A percentile compares a stretch with the other conserved stretches of the same genome.
phyloP scores from a whole-genome alignment of 169 alveolate genomes.

The Plasmodium billcollinsi region DNA sequence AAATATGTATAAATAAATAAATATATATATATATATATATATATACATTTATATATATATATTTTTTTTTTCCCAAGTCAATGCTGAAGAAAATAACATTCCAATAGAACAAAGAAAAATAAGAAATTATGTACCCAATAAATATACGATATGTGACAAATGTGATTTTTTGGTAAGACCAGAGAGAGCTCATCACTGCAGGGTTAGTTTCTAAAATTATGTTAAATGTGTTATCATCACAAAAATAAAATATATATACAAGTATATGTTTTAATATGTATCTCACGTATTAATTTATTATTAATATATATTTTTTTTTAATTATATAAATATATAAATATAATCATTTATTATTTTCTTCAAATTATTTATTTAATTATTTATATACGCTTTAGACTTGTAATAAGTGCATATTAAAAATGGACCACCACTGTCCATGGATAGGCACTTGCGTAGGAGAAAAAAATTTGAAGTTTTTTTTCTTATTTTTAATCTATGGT shows the following conservation, averaged over 20 bases:
- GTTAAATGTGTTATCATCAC: no score
- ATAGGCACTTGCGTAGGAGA: constrained; percentile 74
- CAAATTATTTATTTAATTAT: no score
- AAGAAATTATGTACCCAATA: constrained; percentile 62
- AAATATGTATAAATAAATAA: not conserved
- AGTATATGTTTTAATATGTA: not conserved
- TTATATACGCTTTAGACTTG: constrained; percentile 13
- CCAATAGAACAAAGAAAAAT: constrained; percentile 48
- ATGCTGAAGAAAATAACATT: constrained; percentile 64
- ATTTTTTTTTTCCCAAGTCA: not conserved
- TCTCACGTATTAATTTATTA: not conserved
- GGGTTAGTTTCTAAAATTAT: constrained; percentile 15
- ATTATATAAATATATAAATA: no score
- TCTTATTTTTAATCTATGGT: constrained; percentile 40
- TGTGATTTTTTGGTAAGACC: constrained; percentile 64
- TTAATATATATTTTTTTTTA: not conserved
- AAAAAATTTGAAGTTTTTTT: constrained; percentile 53
- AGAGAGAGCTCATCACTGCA: constrained; percentile 70
- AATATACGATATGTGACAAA: constrained; percentile 55
- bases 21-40: not conserved
- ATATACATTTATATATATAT: not conserved
- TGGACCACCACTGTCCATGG: constrained; percentile 77
- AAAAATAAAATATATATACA: not conserved
- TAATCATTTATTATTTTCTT: no score
- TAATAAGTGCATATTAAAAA: constrained; percentile 43